Base-by-base conservation (phyloP, 2,329 filamentous ascomycete genomes). In the Venturia effusa region DNA sequence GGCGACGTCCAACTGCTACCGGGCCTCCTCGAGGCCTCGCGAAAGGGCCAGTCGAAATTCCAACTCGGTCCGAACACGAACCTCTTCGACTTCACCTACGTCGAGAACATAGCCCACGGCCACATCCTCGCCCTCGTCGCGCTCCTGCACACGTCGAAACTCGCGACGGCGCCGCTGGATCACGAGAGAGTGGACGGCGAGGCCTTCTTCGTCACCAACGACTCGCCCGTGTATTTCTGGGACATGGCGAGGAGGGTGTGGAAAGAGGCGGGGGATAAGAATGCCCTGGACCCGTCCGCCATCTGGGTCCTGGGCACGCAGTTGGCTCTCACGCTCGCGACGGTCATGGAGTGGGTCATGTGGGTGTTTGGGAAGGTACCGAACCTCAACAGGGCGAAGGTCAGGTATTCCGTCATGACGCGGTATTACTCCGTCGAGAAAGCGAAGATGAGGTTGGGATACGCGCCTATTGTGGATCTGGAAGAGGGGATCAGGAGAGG, bases 181-280 rank as follows among this genome's bases (percentile, higher is more conserved):
- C 30, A 41, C 30, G 64, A 65, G 39, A 39, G 51, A 17, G 30
- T 65, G 22, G 64, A 65, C 37, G 94, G 93, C 65, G 88, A 97
- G 74, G 87, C 87, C 61, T 94, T 97, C 79, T 86, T 96, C 77
- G 84, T 97, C 71, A 94, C 91, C 64, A 97, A 97, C 74, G 90
- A 92, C 76, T 81, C 85, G 69, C 93, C 93, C 5, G 81, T 95
- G 24, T 93, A 93, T 74, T 95, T 96, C 76, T 95, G 94, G 86
- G 92, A 96, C 75, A 89, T 95, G 72, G 85, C 89, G 65, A 83
- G 90, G 48, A 84, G 86, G 45, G 82, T 96, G 59, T 97, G 90
- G 90, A 81, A 79, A 11, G 71, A 79, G 40, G 85, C 84, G 68
- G 82, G 77, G 0, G 63, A 61, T n/a, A 48, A 40, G 17, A 65